Percentiles rank a stretch among this genome's conserved stretches.
Evolutionary conservation across 2,329 filamentous ascomycete species (phyloP).

Genomic region (Hirsutella thompsonii): DNA sequence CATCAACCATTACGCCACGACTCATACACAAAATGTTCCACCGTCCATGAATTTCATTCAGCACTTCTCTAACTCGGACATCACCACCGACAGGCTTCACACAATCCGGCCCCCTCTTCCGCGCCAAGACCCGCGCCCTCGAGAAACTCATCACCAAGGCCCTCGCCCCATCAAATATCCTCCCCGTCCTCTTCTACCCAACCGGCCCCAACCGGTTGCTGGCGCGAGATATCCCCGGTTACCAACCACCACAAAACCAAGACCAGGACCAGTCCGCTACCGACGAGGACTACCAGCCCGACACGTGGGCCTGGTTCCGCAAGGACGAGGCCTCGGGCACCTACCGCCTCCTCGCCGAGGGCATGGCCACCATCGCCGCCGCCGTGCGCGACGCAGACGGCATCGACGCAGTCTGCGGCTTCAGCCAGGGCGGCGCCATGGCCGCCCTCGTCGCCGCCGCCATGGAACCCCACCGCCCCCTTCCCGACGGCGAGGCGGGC

Average conservation of each 20-base stretch:
- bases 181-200: constrained; percentile 49
- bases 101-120: constrained; percentile 77
- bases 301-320: constrained; percentile 76
- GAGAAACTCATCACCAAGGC: constrained; percentile 68
- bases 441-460: constrained; percentile 61
- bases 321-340: constrained; percentile 47
- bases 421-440: constrained; percentile 66
- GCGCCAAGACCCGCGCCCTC: constrained; percentile 75
- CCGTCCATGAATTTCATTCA: too few relatives aligned
- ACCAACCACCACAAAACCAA: constrained; percentile 22
- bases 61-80: neutral
- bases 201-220: constrained; percentile 53
- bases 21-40: too few relatives aligned
- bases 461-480: constrained; percentile 38
- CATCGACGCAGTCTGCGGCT: constrained; percentile 69
- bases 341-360: constrained; percentile 59
- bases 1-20: too few relatives aligned
- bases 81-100: constrained; percentile 55
- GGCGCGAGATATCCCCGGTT: constrained; percentile 58
- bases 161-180: constrained; percentile 46
- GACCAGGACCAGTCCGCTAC: constrained; percentile 17
- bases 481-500: constrained; percentile 15
- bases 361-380: constrained; percentile 49
- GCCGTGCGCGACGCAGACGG: constrained; percentile 50
- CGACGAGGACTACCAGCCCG: constrained; percentile 37